Evolutionary conservation across 2,329 filamentous ascomycete genomes (phyloP), one percentile per base, ranked within the genome.

Genomic region (Xylariaceae sp.): DNA sequence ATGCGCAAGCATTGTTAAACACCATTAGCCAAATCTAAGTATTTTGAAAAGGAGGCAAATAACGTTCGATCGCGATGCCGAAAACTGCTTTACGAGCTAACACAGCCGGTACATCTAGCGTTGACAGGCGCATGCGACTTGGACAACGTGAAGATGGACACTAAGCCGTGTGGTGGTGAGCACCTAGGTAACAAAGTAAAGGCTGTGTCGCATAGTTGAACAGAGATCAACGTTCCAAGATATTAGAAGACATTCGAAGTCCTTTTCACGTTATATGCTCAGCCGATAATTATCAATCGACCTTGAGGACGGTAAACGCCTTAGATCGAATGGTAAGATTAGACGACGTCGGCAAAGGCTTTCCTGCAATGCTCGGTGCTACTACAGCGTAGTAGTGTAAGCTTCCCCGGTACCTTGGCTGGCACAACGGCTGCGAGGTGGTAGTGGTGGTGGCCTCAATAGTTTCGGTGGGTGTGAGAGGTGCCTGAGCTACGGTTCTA

Each of bases 401-500:
- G 29, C 39, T 45, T 16, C 32, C 37, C 24, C 33, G 29, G 51
- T 52, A 36, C 39, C 47, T 46, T 39, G 29, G 35, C 30, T 49
- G 10, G 43, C 51, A 39, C 55, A 55, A 55, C 47, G 55, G 55
- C 10, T 18, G 42, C 29, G 50, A 46, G 26, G 30, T 44, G 15
- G 30, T 33, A 16, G 8, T 33, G 37, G 37, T 16, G 18, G 23
- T 40, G 23, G 18, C 37, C 53, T 41, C 37, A 49, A 40, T 30
- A 53, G 21, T 37, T 41, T 46, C 2, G 42, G 47, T 46, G 43
- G 55, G 56, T 47, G 39, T 36, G 40, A 46, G 49, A 59, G 39
- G 53, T 57, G 40, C 53, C 57, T 59, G 53, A 46, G 39, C 45
- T 40, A 44, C 36, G 39, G 30, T 13, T 33, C 3, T 11, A 15